These are phyloP conservation scores for Globisporangium canariense DNA, from an alignment of 352 stramenopile species.

Conservation along the genomic window DNA sequence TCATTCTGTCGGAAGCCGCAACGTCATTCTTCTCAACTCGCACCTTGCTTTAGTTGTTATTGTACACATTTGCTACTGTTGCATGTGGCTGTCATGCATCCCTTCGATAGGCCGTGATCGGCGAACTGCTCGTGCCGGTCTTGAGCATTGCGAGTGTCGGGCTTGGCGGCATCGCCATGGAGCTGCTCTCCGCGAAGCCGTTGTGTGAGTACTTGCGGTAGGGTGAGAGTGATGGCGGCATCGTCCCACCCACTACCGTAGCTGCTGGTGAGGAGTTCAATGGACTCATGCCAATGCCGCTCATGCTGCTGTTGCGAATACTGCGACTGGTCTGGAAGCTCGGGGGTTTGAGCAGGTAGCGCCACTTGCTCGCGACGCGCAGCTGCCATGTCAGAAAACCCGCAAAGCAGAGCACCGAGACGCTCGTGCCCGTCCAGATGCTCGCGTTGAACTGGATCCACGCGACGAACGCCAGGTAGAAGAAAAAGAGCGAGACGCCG, in stretches of 20 bases:
- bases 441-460: constrained; percentile 72
- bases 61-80: background rate
- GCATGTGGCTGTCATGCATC: background rate
- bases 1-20: background rate
- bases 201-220: constrained; percentile 1
- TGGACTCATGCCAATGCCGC: background rate
- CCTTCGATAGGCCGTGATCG: constrained; percentile 1
- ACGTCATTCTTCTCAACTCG: background rate
- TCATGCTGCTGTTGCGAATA: constrained; percentile 1
- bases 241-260: background rate
- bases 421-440: constrained; percentile 31
- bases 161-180: background rate
- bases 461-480: constrained; percentile 52
- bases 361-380: constrained; percentile 67
- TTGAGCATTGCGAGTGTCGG: background rate
- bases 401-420: constrained; percentile 44
- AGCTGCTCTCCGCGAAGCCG: background rate
- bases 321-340: background rate
- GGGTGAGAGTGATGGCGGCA: background rate
- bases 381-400: constrained; percentile 65
- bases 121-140: background rate
- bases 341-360: constrained; percentile 61
- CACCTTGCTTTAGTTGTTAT: background rate
- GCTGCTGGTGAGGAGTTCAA: background rate
- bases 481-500: constrained; percentile 68